A percentile compares a stretch with the other conserved stretches of the same genome.
Conservation (phyloP, 2,329 filamentous ascomycete species). For the Colletotrichum noveboracense region DNA sequence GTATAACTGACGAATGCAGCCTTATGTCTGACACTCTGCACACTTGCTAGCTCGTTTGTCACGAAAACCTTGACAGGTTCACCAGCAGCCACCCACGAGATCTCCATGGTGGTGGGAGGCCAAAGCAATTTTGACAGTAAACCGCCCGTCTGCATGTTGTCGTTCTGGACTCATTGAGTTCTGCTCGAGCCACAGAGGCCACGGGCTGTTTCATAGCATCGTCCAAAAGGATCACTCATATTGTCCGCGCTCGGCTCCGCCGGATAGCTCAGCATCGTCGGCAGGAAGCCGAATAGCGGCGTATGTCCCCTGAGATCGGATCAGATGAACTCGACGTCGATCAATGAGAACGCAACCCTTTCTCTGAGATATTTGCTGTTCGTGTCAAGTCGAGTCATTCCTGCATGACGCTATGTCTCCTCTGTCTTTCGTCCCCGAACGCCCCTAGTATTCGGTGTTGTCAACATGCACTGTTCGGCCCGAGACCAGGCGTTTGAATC, state of each 20-base stretch:
- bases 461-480: slow-evolving; percentile 18
- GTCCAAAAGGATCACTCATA: background rate
- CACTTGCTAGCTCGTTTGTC: background rate
- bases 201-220: background rate
- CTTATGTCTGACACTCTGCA: background rate
- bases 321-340: background rate
- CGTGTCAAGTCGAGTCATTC: background rate
- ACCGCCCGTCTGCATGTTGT: background rate
- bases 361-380: background rate
- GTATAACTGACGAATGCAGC: background rate
- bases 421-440: background rate
- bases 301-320: background rate
- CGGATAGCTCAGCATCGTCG: background rate
- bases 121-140: background rate
- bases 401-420: background rate
- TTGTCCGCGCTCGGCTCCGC: background rate
- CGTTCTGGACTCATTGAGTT: background rate
- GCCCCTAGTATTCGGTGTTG: background rate
- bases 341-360: background rate
- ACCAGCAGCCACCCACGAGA: background rate
- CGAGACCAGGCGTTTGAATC: background rate
- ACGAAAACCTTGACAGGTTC: background rate
- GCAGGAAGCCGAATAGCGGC: background rate
- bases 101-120: background rate
- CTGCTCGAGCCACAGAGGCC: background rate